phyloP scores from a whole-genome alignment of 169 alveolate genomes.

The Plasmodium inui region DNA sequence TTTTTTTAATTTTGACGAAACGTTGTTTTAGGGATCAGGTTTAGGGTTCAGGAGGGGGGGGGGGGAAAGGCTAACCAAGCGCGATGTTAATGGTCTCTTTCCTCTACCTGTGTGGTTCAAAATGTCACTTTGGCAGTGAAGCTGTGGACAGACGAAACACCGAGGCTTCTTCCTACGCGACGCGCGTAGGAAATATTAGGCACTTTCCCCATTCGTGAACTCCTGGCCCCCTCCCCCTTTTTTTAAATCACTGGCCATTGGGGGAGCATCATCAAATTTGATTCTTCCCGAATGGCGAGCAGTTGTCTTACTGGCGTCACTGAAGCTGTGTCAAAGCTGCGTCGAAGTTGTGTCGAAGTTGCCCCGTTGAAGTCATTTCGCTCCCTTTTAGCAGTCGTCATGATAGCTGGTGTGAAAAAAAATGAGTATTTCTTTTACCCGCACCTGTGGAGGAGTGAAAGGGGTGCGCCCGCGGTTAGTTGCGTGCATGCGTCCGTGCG shows the following conservation, averaged over 20 bases:
- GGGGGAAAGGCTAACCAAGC: neutral
- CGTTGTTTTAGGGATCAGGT: constrained; percentile 30
- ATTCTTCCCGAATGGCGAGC: neutral
- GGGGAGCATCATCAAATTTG: constrained; percentile 61
- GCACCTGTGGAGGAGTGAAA: constrained; percentile 15
- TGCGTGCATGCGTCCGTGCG: neutral
- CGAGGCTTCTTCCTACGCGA: neutral
- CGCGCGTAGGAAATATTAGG: neutral
- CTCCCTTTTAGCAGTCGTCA: constrained; percentile 16
- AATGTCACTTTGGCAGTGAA: neutral
- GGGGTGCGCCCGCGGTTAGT: neutral
- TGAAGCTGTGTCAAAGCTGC: neutral
- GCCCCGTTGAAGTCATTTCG: neutral
- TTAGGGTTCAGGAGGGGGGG: too few relatives aligned
- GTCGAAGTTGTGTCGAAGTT: neutral
- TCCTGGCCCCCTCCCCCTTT: neutral
- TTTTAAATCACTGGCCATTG: neutral
- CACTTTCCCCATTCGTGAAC: neutral
- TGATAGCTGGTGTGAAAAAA: constrained; percentile 43
- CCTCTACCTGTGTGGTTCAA: neutral
- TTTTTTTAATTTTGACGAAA: constrained; percentile 73
- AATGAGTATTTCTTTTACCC: constrained; percentile 24
- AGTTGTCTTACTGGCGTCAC: neutral
- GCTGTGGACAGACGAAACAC: neutral
- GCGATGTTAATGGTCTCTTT: neutral